Evolutionary conservation across 306 rosid species (phyloP), one percentile per base, ranked within the genome.

Genomic region (Cicer bijugum): DNA sequence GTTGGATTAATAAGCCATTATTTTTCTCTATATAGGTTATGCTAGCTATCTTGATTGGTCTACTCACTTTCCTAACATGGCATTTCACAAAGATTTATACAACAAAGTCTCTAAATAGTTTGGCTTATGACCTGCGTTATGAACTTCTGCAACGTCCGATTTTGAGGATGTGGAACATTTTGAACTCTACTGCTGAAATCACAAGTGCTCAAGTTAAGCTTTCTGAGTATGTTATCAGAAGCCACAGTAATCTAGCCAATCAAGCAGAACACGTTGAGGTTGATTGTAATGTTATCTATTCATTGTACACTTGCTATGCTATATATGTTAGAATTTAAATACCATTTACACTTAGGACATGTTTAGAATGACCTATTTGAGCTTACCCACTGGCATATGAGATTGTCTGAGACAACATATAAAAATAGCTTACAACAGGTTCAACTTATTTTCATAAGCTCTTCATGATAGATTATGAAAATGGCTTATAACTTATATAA

Each of bases 111-210:
- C 83, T 94, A 6, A 83, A 84, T 82, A 86, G 82, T 86, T 86
- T 94, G 73, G 99, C 99, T 1, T 94, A 89, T 73, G 97, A 91
- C 52, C 93, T 94, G 51, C 97, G 99, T 23, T 88, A 88, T 10
- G 99, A 94, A 70, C 89, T 94, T 82, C 93, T 94, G 0, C 99
- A 94, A 63, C 96, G 99, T 14, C 99, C 99, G 16, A 78, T 94
- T 78, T 83, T 91, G 84, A 78, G 97, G 83, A 94, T 94, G 99
- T 94, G 97, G 97, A 87, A 89, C 86, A 89, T 94, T 83, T 81
- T 94, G 83, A 94, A 94, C 76, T 89, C 99, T 12, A 89, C 99
- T 14, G 52, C 97, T 9, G 99, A 94, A 80, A 91, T 94, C 44
- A 94, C 99, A 60, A 70, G 83, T 28, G 88, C 95, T 19, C 99